Evolutionary conservation across 805 yeast genomes (phyloP), one percentile per base, ranked within the genome.

Genomic region (Candida nemodendra): DNA sequence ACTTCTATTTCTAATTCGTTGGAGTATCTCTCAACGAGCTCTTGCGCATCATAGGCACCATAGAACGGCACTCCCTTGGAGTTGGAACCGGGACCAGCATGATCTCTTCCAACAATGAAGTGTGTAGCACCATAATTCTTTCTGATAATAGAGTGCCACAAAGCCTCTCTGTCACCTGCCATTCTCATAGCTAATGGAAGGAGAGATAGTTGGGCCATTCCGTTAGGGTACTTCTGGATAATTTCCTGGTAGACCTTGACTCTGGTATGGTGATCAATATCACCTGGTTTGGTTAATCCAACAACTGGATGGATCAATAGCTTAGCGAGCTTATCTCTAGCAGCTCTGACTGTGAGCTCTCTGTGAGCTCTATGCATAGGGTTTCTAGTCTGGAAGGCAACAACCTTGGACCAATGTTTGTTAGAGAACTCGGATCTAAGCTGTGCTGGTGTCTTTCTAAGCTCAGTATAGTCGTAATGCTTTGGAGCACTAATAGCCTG

Each of bases 341-440:
- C 97, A 25, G 97, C 98, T 55, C 97, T 78, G 32, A 90, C 95
- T 12, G 98, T 90, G 57, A 90, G 72, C 65, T 90, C 98, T 63
- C 97, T 78, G 66, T 90, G 98, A 23, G 98, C 98, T 64, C 98
- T 81, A 66, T 90, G 98, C 97, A 90, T 91, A 51, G 98, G 98
- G 71, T 90, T 90, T 71, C 98, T 79, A 29, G 98, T 90, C 71
- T 90, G 98, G 82, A 90, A 90, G 23, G 98, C 98, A 32, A 90
- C 98, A 38, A 90, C 85, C 56, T 79, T 74, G 55, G 78, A 75
- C 97, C 97, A 90, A 50, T 86, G 83, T 61, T 84, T 80, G 54
- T 77, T 76, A 44, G 68, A 63, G 58, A 91, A 91, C 69, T 90
- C 96, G 17, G 80, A 66, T 66, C 98, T 81, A 56, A 90, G 75